These are phyloP conservation scores for Intubia oerlemansii DNA, from an alignment of 2,329 filamentous ascomycete species.

Conservation along the genomic window DNA sequence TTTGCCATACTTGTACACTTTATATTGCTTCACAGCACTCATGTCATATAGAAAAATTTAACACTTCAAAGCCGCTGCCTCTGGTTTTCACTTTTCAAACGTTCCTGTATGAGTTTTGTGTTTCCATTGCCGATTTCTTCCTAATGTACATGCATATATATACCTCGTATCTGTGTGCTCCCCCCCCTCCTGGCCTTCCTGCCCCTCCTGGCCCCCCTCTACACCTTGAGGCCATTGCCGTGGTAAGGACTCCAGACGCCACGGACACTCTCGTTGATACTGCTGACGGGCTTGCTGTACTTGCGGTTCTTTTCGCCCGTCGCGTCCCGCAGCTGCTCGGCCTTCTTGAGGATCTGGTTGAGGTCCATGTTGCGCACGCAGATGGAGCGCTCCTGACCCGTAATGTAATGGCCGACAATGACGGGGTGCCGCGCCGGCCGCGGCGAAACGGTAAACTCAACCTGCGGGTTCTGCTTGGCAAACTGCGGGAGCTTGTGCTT, in stretches of 20 bases:
- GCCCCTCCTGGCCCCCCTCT: constrained; percentile 6
- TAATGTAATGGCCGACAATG: constrained; percentile 80
- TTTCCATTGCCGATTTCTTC: too few species aligned
- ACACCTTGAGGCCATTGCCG: constrained; percentile 33
- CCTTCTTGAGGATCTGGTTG: constrained; percentile 64
- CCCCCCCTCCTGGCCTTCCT: not conserved
- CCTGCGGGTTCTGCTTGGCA: constrained; percentile 59
- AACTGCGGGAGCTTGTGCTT: constrained; percentile 56
- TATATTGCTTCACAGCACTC: too few species aligned
- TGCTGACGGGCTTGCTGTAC: constrained; percentile 40
- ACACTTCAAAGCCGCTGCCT: too few species aligned
- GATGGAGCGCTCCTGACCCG: constrained; percentile 64
- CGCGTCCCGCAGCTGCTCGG: constrained; percentile 47
- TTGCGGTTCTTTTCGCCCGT: constrained; percentile 53
- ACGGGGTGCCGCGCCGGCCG: constrained; percentile 79
- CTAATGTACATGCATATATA: constrained; percentile 1
- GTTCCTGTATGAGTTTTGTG: too few species aligned
- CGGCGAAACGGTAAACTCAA: constrained; percentile 83
- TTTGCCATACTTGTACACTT: not conserved
- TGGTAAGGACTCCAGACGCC: constrained; percentile 54
- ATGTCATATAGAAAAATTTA: too few species aligned
- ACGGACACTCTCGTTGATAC: constrained; percentile 43
- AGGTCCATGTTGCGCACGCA: constrained; percentile 76
- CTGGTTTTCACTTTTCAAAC: too few species aligned
- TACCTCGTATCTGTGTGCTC: not conserved